A percentile compares a stretch with the other conserved stretches of the same genome.
Conservation (phyloP, 2,329 filamentous ascomycete genomes). For the Paecilomyces variotii region DNA sequence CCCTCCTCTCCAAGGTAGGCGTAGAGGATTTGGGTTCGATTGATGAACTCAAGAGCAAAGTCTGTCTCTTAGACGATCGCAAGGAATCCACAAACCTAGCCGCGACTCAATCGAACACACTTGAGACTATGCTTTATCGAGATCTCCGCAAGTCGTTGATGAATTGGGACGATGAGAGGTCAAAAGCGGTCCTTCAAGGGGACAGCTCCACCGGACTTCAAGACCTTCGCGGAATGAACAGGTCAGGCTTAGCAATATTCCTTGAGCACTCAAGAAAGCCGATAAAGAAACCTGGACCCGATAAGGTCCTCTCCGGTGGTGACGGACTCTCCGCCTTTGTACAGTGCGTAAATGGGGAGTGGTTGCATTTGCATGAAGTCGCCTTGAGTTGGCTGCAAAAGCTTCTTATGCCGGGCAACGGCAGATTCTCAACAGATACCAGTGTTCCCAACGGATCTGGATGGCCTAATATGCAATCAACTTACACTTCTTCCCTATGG, state of each 20-base stretch:
- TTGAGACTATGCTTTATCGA: constrained; percentile 24
- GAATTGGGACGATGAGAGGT: constrained; percentile 39
- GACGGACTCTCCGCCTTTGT: constrained; percentile 34
- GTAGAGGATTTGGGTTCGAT: constrained; percentile 40
- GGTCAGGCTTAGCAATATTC: constrained; percentile 46
- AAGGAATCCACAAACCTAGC: constrained; percentile 10
- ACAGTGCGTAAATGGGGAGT: constrained; percentile 37
- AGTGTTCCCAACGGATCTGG: constrained; percentile 4
- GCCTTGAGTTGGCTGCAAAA: constrained; percentile 47
- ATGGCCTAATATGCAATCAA: constrained; percentile 27
- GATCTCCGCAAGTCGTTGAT: constrained; percentile 38
- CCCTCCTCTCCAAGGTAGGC: constrained; percentile 45
- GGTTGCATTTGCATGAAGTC: constrained; percentile 44
- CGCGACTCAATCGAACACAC: constrained; percentile 9
- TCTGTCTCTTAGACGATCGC: constrained; percentile 10
- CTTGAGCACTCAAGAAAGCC: constrained; percentile 48
- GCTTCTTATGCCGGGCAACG: constrained; percentile 39
- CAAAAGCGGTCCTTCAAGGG: constrained; percentile 36
- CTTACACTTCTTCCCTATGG: constrained; percentile 50
- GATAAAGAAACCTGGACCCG: constrained; percentile 30
- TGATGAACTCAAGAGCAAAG: constrained; percentile 26
- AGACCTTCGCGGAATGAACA: constrained; percentile 40
- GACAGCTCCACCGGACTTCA: constrained; percentile 43
- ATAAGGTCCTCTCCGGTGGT: constrained; percentile 32
- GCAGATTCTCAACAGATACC: constrained; percentile 6